Evolutionary conservation across 164 flowering plant genomes (phyloP), one percentile per base, ranked within the genome.

Genomic region (Houttuynia cordata): DNA sequence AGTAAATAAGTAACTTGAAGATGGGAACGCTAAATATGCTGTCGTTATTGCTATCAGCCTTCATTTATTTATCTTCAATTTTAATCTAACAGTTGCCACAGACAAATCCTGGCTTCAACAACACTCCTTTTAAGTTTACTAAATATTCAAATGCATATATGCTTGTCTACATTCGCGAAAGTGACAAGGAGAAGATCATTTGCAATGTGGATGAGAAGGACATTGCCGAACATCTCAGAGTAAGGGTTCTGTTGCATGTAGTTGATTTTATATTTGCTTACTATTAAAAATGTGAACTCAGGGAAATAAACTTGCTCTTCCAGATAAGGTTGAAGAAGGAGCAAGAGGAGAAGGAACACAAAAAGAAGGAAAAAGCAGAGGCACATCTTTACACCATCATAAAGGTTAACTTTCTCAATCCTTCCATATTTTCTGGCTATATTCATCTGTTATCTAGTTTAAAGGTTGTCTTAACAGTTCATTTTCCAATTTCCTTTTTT

Each of bases 281-380:
- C n/a, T 23, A 15, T 24, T 15, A 18, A 8, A 24, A 54, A 24
- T 24, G 24, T 7, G 60, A 34, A 24, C 66, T 68, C 61, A 59
- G 65, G 24, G 8, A 34, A 23, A 60, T 61, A 41, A 20, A 17
- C 12, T 4, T 62, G 39, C 39, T 19, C 24, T 59, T 65, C 21
- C 81, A 91, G 97, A 74, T 76, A 67, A 79, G 91, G 68, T 73
- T 91, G 75, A 91, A 86, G 78, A 91, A 78, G 75, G 97, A 91
- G 70, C 97, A 86, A 71, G 93, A 90, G 74, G 95, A 87, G 53
- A 90, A 90, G 71, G 91, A 87, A 62, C 86, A 83, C 70, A 91
- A 83, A 73, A 84, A 77, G 75, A 87, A 76, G 78, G 85, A 90
- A 63, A 87, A 87, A 71, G 89, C 88, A 47, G 86, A 91, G 60